Percentiles rank a stretch among this genome's conserved stretches.
Conservation (phyloP, 148 eudicot species). For the Talinum fruticosum region DNA sequence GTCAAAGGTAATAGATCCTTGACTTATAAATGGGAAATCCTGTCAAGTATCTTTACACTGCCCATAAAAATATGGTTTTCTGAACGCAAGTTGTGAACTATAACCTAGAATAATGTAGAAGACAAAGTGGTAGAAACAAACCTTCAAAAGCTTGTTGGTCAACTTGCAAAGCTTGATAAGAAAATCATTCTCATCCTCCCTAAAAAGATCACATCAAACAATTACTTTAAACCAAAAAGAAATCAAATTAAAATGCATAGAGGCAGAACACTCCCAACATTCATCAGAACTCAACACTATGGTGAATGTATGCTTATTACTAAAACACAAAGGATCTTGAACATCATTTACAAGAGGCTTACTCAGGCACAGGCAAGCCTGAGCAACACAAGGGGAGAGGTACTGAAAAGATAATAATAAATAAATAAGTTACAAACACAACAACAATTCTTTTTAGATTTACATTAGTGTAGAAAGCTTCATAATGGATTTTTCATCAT, state of each 20-base stretch:
- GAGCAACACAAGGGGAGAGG: not conserved
- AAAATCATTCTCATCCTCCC: slow-evolving; percentile 85
- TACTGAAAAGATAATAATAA: not conserved
- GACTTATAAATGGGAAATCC: no score
- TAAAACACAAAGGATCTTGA: not conserved
- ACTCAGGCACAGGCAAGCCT: not conserved
- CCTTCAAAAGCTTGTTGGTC: slow-evolving; percentile 77
- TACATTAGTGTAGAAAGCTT: not conserved
- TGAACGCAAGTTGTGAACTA: not conserved
- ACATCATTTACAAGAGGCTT: not conserved
- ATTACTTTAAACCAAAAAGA: not conserved
- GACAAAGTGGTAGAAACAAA: slow-evolving; percentile 16
- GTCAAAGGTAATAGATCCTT: not conserved
- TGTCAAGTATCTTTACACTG: slow-evolving; percentile 1
- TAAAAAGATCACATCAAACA: slow-evolving; percentile 19
- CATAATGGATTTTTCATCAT: not conserved
- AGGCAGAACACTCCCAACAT: not conserved
- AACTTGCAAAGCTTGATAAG: slow-evolving; percentile 71
- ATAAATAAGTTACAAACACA: not conserved
- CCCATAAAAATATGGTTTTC: not conserved
- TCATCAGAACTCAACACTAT: not conserved
- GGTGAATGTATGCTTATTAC: not conserved
- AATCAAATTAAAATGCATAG: not conserved
- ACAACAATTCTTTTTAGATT: not conserved
- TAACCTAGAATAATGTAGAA: not conserved